phyloP scores from a whole-genome alignment of 1,284 basidiomycete genomes.

The Ustilago crameri region DNA sequence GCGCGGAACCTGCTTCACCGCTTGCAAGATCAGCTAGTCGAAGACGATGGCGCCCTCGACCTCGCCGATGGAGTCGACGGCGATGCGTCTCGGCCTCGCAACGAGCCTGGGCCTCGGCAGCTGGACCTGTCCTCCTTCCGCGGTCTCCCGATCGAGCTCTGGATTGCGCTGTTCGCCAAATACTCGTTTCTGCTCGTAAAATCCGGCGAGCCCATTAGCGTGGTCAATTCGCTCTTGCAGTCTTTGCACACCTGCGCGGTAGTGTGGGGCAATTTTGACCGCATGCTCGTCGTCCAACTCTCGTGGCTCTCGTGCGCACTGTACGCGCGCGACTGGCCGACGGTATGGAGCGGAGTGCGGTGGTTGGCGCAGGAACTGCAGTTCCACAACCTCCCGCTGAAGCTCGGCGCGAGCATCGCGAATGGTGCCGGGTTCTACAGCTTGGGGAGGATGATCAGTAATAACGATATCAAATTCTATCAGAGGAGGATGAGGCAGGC shows the following conservation, averaged over 20 bases:
- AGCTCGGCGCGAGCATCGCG: conserved; percentile 49
- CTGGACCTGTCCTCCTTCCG: conserved; percentile 73
- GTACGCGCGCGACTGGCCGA: conserved; percentile 53
- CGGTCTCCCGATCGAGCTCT: conserved; percentile 83
- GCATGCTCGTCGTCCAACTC: conserved; percentile 53
- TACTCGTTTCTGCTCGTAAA: conserved; percentile 84
- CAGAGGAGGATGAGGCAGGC: conserved; percentile 56
- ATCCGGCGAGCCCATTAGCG: conserved; percentile 73
- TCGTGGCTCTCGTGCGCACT: conserved; percentile 60
- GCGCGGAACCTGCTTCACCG: conserved; percentile 80
- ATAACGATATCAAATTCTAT: conserved; percentile 54
- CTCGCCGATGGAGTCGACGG: conserved; percentile 70
- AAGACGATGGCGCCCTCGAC: conserved; percentile 61
- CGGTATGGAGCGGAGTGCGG: conserved; percentile 46
- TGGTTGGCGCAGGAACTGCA: conserved; percentile 56
- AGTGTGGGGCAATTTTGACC: conserved; percentile 53
- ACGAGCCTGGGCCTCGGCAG: conserved; percentile 55
- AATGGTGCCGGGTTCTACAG: conserved; percentile 58
- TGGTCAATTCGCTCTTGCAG: conserved; percentile 76
- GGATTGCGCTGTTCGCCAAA: conserved; percentile 82
- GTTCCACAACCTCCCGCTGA: conserved; percentile 61
- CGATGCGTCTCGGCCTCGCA: conserved; percentile 54
- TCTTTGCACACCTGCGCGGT: conserved; percentile 74
- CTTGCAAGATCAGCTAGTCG: conserved; percentile 79
- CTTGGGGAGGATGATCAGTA: conserved; percentile 45